These are phyloP conservation scores for Sporothrix curviconia DNA, from an alignment of 2,329 filamentous ascomycete genomes.

Conservation along the genomic window DNA sequence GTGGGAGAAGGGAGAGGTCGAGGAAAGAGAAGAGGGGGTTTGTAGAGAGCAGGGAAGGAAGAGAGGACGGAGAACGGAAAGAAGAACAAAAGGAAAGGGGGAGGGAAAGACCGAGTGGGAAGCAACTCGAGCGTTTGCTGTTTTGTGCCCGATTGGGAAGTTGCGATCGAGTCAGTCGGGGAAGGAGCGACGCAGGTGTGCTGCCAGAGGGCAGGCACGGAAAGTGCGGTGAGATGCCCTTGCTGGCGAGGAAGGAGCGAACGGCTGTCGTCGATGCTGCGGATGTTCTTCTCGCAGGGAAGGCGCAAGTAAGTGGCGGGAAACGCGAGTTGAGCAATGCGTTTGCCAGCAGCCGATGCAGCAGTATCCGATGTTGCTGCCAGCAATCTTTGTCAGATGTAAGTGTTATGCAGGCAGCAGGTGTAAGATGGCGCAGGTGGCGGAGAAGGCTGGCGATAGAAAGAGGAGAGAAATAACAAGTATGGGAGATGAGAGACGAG, in stretches of 20 bases:
- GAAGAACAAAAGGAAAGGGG: not conserved
- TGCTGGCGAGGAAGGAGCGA: not conserved
- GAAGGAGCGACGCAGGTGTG: constrained; percentile 6
- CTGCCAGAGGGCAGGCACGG: not conserved
- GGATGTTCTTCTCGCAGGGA: not conserved
- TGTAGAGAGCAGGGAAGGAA: not conserved
- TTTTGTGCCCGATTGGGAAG: not conserved
- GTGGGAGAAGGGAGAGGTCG: not conserved
- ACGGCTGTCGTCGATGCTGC: not conserved
- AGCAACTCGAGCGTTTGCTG: not conserved
- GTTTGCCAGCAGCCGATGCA: not conserved
- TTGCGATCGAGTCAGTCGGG: not conserved
- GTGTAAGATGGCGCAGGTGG: not conserved
- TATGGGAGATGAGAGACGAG: not conserved
- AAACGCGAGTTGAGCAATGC: not conserved
- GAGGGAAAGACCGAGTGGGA: not conserved
- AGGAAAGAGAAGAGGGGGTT: not conserved
- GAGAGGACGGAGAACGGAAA: not conserved
- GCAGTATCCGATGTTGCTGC: not conserved
- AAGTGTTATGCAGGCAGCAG: not conserved
- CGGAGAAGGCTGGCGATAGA: not conserved
- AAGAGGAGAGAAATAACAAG: not conserved
- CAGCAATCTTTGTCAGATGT: not conserved
- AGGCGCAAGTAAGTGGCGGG: not conserved
- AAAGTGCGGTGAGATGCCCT: not conserved